phyloP scores from a whole-genome alignment of 495 filamentous ascomycete genomes.

The Evernia prunastri region DNA sequence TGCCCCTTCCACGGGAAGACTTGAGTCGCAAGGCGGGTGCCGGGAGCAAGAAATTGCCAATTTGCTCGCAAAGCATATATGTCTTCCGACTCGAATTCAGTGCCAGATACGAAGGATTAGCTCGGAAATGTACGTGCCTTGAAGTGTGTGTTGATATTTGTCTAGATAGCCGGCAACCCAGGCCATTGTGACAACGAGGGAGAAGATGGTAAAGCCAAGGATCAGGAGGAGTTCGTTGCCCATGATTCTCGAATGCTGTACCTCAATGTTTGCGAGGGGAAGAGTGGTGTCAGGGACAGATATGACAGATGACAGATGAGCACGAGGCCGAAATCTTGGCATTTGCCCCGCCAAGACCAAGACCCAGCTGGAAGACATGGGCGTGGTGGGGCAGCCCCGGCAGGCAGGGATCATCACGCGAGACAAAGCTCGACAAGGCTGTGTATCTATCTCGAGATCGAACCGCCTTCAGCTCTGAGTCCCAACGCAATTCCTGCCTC shows the following conservation, averaged over 20 bases:
- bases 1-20: too few relatives aligned
- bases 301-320: too few relatives aligned
- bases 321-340: neutral
- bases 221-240: slow-evolving; percentile 30
- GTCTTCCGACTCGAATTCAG: too few relatives aligned
- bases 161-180: slow-evolving; percentile 36
- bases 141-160: slow-evolving; percentile 36
- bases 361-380: too few relatives aligned
- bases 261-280: neutral
- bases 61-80: too few relatives aligned
- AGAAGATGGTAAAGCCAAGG: slow-evolving; percentile 23
- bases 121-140: slow-evolving; percentile 24
- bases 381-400: slow-evolving; percentile 3
- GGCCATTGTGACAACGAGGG: slow-evolving; percentile 30
- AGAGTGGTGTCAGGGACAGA: neutral
- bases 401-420: slow-evolving; percentile 6
- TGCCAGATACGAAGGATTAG: too few relatives aligned
- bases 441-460: slow-evolving; percentile 15
- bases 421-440: slow-evolving; percentile 2
- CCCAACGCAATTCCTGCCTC: neutral
- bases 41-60: too few relatives aligned
- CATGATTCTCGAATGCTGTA: slow-evolving; percentile 13
- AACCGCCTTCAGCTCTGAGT: neutral
- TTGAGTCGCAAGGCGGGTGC: too few relatives aligned
- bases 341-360: neutral